These are phyloP conservation scores for Monilinia fructicola DNA, from an alignment of 2,329 filamentous ascomycete genomes.

Conservation along the genomic window DNA sequence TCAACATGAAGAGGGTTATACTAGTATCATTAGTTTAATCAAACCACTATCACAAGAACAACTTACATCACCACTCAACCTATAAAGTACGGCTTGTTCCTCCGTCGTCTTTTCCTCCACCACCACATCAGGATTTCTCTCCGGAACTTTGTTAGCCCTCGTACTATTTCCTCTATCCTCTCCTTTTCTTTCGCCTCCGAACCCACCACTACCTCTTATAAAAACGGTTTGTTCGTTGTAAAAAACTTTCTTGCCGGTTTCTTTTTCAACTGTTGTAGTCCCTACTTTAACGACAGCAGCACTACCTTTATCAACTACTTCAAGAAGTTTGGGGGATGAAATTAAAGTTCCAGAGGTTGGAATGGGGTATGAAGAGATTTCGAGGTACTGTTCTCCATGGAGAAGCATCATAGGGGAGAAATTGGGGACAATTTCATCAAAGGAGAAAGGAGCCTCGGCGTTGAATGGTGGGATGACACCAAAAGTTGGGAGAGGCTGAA, in stretches of 20 bases:
- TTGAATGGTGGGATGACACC: constrained; percentile 95
- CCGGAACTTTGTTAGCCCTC: constrained; percentile 74
- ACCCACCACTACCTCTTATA: constrained; percentile 86
- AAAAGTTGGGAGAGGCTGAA: constrained; percentile 92
- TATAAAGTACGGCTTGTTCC: constrained; percentile 91
- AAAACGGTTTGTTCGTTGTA: constrained; percentile 97
- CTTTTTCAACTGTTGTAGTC: constrained; percentile 79
- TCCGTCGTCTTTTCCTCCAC: constrained; percentile 83
- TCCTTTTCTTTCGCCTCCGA: constrained; percentile 78
- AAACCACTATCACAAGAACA: neutral
- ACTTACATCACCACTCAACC: constrained; percentile 88
- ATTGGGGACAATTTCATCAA: constrained; percentile 85
- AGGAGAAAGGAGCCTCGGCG: constrained; percentile 74
- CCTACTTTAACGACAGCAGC: constrained; percentile 81
- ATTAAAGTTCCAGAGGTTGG: constrained; percentile 78
- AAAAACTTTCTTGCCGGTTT: constrained; percentile 85
- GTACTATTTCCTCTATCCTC: constrained; percentile 77
- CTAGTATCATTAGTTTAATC: neutral
- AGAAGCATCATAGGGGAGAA: constrained; percentile 99
- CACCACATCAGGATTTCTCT: constrained; percentile 74
- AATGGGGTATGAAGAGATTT: constrained; percentile 88
- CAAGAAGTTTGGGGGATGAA: constrained; percentile 77
- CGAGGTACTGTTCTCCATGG: constrained; percentile 97
- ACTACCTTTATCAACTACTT: constrained; percentile 93
- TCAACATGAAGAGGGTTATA: constrained; percentile 82